These are phyloP conservation scores for Pichia sp. DNA, from an alignment of 1,139 yeast genomes.

Conservation along the genomic window DNA sequence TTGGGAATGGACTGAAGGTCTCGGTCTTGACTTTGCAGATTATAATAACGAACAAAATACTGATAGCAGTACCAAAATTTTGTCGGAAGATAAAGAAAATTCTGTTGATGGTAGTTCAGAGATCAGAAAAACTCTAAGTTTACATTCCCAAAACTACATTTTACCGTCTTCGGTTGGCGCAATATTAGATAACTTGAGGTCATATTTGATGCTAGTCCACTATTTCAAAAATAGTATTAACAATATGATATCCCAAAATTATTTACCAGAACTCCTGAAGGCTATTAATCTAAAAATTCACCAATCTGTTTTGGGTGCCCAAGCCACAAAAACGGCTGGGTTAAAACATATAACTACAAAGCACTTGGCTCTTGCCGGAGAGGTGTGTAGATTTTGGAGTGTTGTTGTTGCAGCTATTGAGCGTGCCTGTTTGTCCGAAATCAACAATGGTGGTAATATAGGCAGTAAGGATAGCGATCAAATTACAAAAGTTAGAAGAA, in stretches of 20 bases:
- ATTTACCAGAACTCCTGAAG: slow-evolving; percentile 43
- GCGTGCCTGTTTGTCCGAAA: slow-evolving; percentile 11
- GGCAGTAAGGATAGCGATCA: not conserved
- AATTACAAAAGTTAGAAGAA: slow-evolving; percentile 1
- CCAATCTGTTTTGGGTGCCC: slow-evolving; percentile 69
- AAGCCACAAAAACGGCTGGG: slow-evolving; percentile 74
- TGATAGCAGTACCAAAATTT: slow-evolving; percentile 21
- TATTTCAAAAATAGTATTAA: slow-evolving; percentile 39
- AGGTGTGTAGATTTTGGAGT: slow-evolving; percentile 36
- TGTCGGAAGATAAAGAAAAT: not conserved
- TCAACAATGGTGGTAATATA: slow-evolving; percentile 6
- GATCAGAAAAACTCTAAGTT: slow-evolving; percentile 36
- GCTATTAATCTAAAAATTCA: slow-evolving; percentile 53
- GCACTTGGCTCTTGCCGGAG: slow-evolving; percentile 67
- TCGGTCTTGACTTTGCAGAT: slow-evolving; percentile 20
- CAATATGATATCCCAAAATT: slow-evolving; percentile 35
- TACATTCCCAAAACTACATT: slow-evolving; percentile 37
- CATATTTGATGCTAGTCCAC: slow-evolving; percentile 47
- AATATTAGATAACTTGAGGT: slow-evolving; percentile 40
- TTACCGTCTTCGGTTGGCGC: slow-evolving; percentile 42
- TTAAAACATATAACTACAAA: slow-evolving; percentile 72
- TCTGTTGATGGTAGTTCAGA: not conserved
- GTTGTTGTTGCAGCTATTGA: slow-evolving; percentile 14
- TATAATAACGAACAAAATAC: slow-evolving; percentile 14
- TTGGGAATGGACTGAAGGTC: slow-evolving; percentile 15